Evolutionary conservation across 2,329 filamentous ascomycete genomes (phyloP), one percentile per base, ranked within the genome.

Genomic region (Aspergillus candidus): DNA sequence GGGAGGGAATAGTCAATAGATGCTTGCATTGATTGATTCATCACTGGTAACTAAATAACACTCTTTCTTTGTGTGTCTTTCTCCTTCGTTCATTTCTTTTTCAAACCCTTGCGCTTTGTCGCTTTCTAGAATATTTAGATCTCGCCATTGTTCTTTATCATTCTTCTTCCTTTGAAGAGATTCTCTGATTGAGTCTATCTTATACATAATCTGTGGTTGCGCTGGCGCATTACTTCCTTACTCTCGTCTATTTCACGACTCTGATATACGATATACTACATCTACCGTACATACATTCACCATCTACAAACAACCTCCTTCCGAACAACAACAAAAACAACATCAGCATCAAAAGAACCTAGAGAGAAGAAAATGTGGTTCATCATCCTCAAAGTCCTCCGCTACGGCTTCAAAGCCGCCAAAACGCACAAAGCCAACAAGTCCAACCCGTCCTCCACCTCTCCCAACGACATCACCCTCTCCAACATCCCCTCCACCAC

Each of bases 391-490:
- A 61, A 58, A 51, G 43, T 60, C 44, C 46, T 62, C 48, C 52
- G 55, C 44, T 32, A 59, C 27, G 61, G 61, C 48, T 43, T 48
- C 44, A 52, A 52, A 32, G 51, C 63, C 52, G 55, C 56, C 50
- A 62, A 62, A 41, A 62, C 63, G 14, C 52, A 59, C 51, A 57
- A 58, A 33, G 53, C 52, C 43, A 57, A 57, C 32, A 63, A 61
- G 17, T 47, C 38, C 43, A 54, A 41, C 47, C 27, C n/a, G n/a
- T n/a, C n/a, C n/a, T n/a, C n/a, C n/a, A n/a, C n/a, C n/a, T 29
- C n/a, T 13, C 36, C 36, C 11, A 32, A 47, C 44, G 42, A 49
- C 38, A 52, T 48, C 40, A 43, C 36, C 41, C 45, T 36, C 36
- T 48, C 38, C 42, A 51, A 30, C 48, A 55, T 38, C 34, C 41